These are phyloP conservation scores for Ophiostoma sp. DNA, from an alignment of 2,329 filamentous ascomycete genomes.

Conservation along the genomic window DNA sequence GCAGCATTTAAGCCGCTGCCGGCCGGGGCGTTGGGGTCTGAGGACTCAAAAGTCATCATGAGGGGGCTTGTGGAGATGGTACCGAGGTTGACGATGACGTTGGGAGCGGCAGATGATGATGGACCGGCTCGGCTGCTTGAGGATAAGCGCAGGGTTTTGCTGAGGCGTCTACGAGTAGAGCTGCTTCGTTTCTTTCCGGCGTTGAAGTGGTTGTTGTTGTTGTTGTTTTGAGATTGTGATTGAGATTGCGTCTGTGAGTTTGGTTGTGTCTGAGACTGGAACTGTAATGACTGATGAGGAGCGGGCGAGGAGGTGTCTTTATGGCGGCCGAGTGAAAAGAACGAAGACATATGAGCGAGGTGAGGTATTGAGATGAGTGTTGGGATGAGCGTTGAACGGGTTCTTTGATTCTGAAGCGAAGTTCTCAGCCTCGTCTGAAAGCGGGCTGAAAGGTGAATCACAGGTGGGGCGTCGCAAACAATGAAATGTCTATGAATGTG, in stretches of 20 bases:
- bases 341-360: constrained; percentile 8
- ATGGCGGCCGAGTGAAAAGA: constrained; percentile 16
- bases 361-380: neutral
- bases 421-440: constrained; percentile 18
- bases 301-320: constrained; percentile 12
- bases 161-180: constrained; percentile 10
- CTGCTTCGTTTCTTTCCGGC: neutral
- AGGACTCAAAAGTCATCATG: neutral
- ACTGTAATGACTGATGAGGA: neutral
- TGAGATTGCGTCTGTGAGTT: neutral
- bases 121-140: neutral
- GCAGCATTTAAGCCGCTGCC: neutral
- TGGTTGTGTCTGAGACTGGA: neutral
- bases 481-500: neutral
- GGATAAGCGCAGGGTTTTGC: neutral
- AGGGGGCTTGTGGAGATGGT: constrained; percentile 17
- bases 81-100: neutral
- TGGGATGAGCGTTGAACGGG: neutral
- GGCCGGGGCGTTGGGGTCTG: neutral
- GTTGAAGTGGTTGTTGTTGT: neutral
- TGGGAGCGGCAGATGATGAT: neutral
- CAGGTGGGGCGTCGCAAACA: neutral
- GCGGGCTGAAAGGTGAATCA: neutral
- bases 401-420: too few relatives aligned
- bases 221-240: neutral